phyloP scores from a whole-genome alignment of 2,329 filamentous ascomycete genomes.

The Nannizzia gypsea region DNA sequence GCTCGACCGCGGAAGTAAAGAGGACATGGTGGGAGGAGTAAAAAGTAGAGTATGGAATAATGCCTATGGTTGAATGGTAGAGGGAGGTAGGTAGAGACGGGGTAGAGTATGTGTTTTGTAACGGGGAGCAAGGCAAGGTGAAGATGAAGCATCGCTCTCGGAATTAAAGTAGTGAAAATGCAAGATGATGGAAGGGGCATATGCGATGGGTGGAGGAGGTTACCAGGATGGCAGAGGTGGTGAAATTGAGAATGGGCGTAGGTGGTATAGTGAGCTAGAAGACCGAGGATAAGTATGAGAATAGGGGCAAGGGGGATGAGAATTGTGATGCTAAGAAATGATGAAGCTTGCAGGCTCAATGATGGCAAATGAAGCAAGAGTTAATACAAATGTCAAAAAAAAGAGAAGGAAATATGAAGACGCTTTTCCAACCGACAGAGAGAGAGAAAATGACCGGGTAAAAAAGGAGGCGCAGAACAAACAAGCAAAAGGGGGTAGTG shows the following conservation, averaged over 20 bases:
- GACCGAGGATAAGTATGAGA: neutral
- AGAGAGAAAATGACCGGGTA: neutral
- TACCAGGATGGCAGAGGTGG: neutral
- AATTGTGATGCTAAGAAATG: neutral
- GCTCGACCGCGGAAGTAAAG: neutral
- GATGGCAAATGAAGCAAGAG: neutral
- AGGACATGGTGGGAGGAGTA: no score
- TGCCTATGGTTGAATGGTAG: neutral
- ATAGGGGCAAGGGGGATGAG: neutral
- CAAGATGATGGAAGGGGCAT: no score
- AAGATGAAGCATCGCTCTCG: no score
- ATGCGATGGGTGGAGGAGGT: no score
- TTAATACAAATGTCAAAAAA: conserved; percentile 6
- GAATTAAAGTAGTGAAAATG: no score
- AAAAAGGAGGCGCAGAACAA: neutral
- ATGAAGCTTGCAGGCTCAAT: conserved; percentile 2
- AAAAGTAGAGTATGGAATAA: neutral
- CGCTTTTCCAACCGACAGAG: conserved; percentile 9
- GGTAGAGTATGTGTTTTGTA: neutral
- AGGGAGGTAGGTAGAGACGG: neutral
- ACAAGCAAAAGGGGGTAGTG: neutral
- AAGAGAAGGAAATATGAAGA: conserved; percentile 3
- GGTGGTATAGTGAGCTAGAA: neutral
- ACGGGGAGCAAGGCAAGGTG: no score
- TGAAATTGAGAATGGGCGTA: neutral